Evolutionary conservation across 148 eudicot genomes (phyloP), one percentile per base, ranked within the genome.

Genomic region (Polygonum maritimum): DNA sequence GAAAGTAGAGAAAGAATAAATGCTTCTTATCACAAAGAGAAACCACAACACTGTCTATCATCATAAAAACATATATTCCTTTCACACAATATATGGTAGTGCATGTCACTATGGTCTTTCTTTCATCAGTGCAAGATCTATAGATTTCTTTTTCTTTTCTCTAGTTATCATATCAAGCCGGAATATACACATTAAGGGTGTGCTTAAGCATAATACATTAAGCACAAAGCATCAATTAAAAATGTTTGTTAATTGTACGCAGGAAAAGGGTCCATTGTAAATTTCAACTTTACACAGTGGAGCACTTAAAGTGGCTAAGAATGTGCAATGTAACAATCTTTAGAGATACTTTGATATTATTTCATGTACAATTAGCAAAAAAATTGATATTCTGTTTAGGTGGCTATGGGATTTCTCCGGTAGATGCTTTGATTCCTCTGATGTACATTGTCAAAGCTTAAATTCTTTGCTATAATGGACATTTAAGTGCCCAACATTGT

Each of bases 11-110:
- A 62, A 62, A 33, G 69, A 62, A 62, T 38, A 62, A 6, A 62
- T 62, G 69, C 69, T 62, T 62, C 69, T 62, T 62, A 62, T 31
- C 69, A 62, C 39, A 62, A 62, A 62, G 39, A 26, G 10, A 62
- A 31, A 13, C 69, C 69, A 62, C 69, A 62, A 26, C 39, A 12
- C 2, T 62, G 31, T 16, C 16, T 26, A 62, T 62, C 69, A 62
- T 26, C 0, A 54, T n/a, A 54, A 54, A 41, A 49, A 49, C 54
- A 12, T 22, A 60, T 62, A 62, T 62, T 62, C 69, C 7, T 31
- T 62, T 4, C 38, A 12, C 38, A 12, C 14, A 1, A 26, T 22
- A 51, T 51, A 15, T 21, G 33, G 6, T 63, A 40, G 69, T 63
- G 69, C 69, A 62, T 65, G 8, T 41, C 40, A 33, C 40, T 35